These are phyloP conservation scores for Rhynchospora tenuis DNA, from an alignment of 176 grass and related monocot genomes.

Conservation along the genomic window DNA sequence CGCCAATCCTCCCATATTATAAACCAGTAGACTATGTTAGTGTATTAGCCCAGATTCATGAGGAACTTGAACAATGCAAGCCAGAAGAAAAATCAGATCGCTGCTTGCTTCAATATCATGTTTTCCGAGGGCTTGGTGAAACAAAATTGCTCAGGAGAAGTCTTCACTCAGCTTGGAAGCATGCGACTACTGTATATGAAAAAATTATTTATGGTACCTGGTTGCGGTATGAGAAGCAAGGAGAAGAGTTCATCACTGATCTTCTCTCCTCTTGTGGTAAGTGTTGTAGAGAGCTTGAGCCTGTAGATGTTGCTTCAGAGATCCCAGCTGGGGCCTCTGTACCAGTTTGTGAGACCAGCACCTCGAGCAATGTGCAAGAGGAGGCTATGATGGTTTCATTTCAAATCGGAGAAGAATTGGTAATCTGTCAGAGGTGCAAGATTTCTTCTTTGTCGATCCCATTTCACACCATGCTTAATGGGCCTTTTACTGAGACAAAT, in stretches of 20 bases:
- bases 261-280: constrained; percentile 66
- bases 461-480: constrained; percentile 91
- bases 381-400: constrained; percentile 39
- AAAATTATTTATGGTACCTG: constrained; percentile 75
- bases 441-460: constrained; percentile 72
- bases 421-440: constrained; percentile 68
- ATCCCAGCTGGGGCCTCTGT: constrained; percentile 20
- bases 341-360: neutral
- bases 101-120: constrained; percentile 79
- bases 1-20: constrained; percentile 50
- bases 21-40: constrained; percentile 84
- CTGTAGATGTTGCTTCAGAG: constrained; percentile 57
- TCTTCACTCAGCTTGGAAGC: constrained; percentile 71
- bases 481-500: constrained; percentile 79
- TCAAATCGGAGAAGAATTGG: constrained; percentile 59
- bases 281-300: constrained; percentile 57
- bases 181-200: constrained; percentile 51
- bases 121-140: constrained; percentile 80
- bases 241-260: constrained; percentile 70
- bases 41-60: constrained; percentile 73
- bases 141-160: constrained; percentile 73
- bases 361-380: neutral
- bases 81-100: constrained; percentile 46
- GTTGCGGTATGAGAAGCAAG: constrained; percentile 67
- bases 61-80: constrained; percentile 63